Percentiles rank a stretch among this genome's conserved stretches.
Conservation (phyloP, 768 basidiomycete species). For the Clavaria fumosa region DNA sequence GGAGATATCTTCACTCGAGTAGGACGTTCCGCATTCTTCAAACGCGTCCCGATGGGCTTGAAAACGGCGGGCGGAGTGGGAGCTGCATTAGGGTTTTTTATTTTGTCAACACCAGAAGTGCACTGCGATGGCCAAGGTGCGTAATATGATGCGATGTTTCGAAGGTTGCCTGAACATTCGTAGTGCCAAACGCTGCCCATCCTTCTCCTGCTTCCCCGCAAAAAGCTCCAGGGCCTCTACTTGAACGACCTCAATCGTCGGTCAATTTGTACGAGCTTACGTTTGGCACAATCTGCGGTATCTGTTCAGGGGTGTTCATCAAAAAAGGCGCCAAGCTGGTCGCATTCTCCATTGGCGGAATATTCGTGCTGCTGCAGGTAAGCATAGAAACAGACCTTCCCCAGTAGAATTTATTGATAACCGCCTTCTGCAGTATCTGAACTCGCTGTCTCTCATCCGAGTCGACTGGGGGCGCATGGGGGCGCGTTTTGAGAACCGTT, state of each 20-base stretch:
- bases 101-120: conserved; percentile 21
- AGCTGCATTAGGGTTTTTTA: conserved; percentile 30
- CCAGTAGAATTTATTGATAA: too few relatives aligned
- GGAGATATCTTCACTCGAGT: too few relatives aligned
- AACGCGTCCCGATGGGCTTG: too few relatives aligned
- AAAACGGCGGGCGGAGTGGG: conserved; percentile 24
- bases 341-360: conserved; percentile 79
- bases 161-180: too few relatives aligned
- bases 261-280: conserved; percentile 70
- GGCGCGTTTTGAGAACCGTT: conserved; percentile 52
- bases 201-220: too few relatives aligned
- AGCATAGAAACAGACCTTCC: too few relatives aligned
- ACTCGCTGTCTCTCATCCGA: conserved; percentile 51
- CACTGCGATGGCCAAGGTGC: conserved; percentile 35
- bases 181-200: too few relatives aligned
- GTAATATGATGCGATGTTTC: too few relatives aligned
- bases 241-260: conserved; percentile 52
- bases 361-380: conserved; percentile 86
- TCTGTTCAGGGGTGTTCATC: conserved; percentile 86
- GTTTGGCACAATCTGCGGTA: conserved; percentile 78
- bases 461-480: conserved; percentile 68
- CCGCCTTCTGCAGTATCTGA: conserved; percentile 61
- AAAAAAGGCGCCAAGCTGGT: conserved; percentile 83
- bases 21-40: too few relatives aligned
- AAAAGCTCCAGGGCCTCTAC: conserved; percentile 14